Evolutionary conservation across 257 asterid genomes (phyloP).

Genomic region (Capsicum rhomboideum): DNA sequence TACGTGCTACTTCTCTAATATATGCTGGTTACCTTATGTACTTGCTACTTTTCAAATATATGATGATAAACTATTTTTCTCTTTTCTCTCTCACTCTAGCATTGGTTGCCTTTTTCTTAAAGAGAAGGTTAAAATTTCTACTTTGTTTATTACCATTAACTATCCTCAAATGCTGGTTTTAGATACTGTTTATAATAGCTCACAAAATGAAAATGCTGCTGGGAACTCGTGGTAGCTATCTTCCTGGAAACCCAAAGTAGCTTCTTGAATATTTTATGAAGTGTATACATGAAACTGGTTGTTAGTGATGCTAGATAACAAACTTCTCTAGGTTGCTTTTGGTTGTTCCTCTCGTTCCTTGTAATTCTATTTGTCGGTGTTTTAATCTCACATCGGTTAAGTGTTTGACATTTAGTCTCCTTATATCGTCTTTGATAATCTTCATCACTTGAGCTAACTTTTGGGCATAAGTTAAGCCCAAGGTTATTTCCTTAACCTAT

Average conservation of each 20-base stretch:
- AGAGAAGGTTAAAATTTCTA: background rate
- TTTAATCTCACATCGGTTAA: background rate
- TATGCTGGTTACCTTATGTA: background rate
- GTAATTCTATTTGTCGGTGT: background rate
- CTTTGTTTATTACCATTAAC: background rate
- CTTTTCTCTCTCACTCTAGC: background rate
- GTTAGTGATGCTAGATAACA: background rate
- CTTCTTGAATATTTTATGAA: background rate
- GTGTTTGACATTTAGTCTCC: background rate
- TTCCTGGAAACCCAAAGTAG: background rate
- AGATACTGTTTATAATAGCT: background rate
- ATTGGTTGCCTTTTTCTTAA: background rate
- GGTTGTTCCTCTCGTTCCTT: background rate
- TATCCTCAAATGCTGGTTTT: background rate
- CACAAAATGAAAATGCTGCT: background rate
- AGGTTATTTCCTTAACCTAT: background rate
- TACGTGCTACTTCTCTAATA: background rate
- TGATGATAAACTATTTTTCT: background rate
- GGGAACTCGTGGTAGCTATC: background rate
- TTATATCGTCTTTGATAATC: background rate
- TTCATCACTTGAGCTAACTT: background rate
- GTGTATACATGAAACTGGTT: background rate
- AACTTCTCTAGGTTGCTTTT: background rate
- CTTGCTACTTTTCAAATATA: background rate
- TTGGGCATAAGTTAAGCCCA: background rate